These are phyloP conservation scores for Articulospora tetracladia DNA, from an alignment of 495 filamentous ascomycete species.

Conservation along the genomic window DNA sequence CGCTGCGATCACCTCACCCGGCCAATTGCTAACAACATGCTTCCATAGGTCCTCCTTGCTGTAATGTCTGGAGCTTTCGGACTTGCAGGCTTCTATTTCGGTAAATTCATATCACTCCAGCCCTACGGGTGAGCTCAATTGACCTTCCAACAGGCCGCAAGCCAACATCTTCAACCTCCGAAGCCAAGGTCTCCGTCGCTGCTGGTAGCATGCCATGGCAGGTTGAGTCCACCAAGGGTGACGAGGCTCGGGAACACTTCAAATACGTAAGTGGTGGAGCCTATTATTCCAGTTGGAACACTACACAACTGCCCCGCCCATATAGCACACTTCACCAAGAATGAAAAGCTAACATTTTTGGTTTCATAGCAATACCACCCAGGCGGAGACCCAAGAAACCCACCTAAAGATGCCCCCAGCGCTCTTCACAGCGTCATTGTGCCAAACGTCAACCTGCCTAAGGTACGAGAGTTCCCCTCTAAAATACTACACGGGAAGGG, in stretches of 20 bases:
- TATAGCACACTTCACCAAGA: neutral
- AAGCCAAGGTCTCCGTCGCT: constrained; percentile 70
- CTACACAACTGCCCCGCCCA: no score
- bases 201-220: constrained; percentile 87
- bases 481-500: no score
- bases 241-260: constrained; percentile 48
- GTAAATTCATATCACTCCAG: constrained; percentile 32
- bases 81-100: constrained; percentile 84
- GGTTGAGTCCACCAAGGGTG: constrained; percentile 48
- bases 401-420: constrained; percentile 84
- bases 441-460: constrained; percentile 87
- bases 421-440: constrained; percentile 92
- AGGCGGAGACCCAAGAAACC: constrained; percentile 70
- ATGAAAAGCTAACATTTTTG: neutral
- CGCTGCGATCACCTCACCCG: neutral
- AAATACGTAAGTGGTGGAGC: constrained; percentile 61
- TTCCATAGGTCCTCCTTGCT: constrained; percentile 71
- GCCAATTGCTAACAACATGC: neutral
- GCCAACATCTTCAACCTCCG: constrained; percentile 81
- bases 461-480: constrained; percentile 47
- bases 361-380: constrained; percentile 67
- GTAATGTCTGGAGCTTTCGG: constrained; percentile 89
- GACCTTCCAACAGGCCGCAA: constrained; percentile 58
- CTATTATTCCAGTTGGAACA: no score
- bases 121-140: constrained; percentile 10